phyloP scores from a whole-genome alignment of 208 protist species.

The Leishmania braziliensis region DNA sequence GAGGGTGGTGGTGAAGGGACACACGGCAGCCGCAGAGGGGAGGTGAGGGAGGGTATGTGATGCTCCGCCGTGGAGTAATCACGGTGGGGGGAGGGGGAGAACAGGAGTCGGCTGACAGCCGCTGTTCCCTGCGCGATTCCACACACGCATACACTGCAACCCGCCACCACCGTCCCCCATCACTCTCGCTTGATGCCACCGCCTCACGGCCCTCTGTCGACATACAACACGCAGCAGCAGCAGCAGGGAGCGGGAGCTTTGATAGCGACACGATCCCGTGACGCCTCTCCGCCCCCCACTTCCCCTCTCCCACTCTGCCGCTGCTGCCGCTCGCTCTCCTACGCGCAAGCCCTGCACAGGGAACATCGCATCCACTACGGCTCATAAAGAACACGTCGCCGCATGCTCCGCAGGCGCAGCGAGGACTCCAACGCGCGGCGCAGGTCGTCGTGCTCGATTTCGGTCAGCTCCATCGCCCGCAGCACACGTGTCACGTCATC shows the following conservation, averaged over 20 bases:
- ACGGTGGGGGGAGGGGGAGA: not conserved
- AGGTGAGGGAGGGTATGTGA: not conserved
- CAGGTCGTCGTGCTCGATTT: slow-evolving; percentile 59
- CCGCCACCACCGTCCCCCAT: not conserved
- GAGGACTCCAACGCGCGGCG: slow-evolving; percentile 60
- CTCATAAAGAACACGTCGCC: slow-evolving; percentile 29
- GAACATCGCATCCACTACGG: not conserved
- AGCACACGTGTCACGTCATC: slow-evolving; percentile 65
- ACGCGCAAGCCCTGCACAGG: not conserved
- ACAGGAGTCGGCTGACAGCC: not conserved
- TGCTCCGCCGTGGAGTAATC: not conserved
- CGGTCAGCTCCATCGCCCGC: slow-evolving; percentile 54
- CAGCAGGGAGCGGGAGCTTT: no score
- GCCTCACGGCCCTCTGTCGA: not conserved
- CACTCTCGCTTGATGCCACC: not conserved
- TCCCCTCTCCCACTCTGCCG: not conserved
- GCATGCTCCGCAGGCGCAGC: slow-evolving; percentile 57
- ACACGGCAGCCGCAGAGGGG: no score
- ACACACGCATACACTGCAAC: no score
- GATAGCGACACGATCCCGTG: no score
- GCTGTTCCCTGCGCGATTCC: not conserved
- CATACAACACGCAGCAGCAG: not conserved
- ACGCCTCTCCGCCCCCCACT: not conserved
- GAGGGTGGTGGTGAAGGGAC: no score
- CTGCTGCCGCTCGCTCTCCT: not conserved